Base-by-base conservation (phyloP, 192 early-diverging fungal genomes). In the Gaertneriomyces semiglobifer region DNA sequence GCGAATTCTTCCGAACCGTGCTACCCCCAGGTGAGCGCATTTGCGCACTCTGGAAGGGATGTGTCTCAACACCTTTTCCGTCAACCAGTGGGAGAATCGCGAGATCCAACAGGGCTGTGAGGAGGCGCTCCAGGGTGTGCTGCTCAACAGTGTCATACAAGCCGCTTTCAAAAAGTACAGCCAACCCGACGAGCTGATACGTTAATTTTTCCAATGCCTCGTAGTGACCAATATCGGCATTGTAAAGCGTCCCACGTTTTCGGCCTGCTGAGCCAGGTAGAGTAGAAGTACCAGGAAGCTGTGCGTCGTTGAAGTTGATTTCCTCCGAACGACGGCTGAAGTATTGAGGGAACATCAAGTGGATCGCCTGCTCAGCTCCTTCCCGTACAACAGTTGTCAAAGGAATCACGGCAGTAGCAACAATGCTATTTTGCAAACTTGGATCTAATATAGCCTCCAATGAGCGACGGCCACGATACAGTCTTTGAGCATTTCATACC, bases 11-110 rank as follows among this genome's bases (percentile, higher is more conserved):
- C 25, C 25, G 25, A 33, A 33, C 25, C 25, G 25, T 33, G 25
- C 25, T 33, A 2, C 25, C 25, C 2, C 25, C 25, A 2, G 25
- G 25, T 33, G 25, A 33, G 25, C 25, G 25, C 25, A 33, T 33
- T 33, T 33, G 25, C 25, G 25, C 25, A 33, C 25, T 33, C 25
- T 33, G 25, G 25, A 33, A 33, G 2, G 25, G 25, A 14, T 12
- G 55, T 11, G 60, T 61, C 6, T 44, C 51, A 43, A 9, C 55
- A 44, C 53, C 19, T 19, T 52, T 43, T 19, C 60, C 56, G 40
- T 43, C 47, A 20, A 73, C 44, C 20, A 76, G 46, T 40, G 74
- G 72, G 14, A 76, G 50, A 12, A 59, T 39, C 18, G 77, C 53
- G 55, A 76, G 60, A 67, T 76, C 74, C 5, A 54, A 16, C 38